Conservation (phyloP, 768 basidiomycete genomes). For the Podaxis mareebaensis region DNA sequence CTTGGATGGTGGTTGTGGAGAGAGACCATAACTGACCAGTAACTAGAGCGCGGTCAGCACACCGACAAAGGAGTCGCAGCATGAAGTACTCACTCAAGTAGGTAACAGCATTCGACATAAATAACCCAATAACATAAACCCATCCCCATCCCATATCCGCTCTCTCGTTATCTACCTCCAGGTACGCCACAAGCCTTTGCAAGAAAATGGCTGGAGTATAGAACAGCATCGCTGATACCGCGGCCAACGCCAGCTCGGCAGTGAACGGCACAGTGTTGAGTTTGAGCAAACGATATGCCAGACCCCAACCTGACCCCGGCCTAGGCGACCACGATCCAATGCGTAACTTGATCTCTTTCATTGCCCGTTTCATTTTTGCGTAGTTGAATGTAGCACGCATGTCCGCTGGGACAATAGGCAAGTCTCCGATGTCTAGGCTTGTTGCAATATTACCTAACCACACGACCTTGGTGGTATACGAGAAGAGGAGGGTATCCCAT, state of each 20-base stretch:
- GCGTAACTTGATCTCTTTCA: slow-evolving; percentile 49
- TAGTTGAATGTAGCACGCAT: slow-evolving; percentile 73
- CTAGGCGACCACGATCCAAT: slow-evolving; percentile 60
- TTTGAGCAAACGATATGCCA: slow-evolving; percentile 60
- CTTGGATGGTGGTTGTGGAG: slow-evolving; percentile 69
- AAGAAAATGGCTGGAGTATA: slow-evolving; percentile 71
- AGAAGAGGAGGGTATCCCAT: slow-evolving; percentile 73
- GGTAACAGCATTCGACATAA: slow-evolving; percentile 32
- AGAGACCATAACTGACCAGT: slow-evolving; percentile 73
- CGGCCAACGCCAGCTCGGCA: slow-evolving; percentile 50
- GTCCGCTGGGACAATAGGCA: slow-evolving; percentile 75
- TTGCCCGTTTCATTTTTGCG: slow-evolving; percentile 58
- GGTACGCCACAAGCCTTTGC: slow-evolving; percentile 56
- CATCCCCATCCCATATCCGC: slow-evolving; percentile 69
- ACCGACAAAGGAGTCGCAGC: background rate
- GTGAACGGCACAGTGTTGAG: slow-evolving; percentile 49
- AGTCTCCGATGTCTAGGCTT: slow-evolving; percentile 82
- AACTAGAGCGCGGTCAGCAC: slow-evolving; percentile 32
- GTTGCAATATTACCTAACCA: slow-evolving; percentile 75
- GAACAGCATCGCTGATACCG: slow-evolving; percentile 59
- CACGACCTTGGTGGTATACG: slow-evolving; percentile 85
- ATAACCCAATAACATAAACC: slow-evolving; percentile 50
- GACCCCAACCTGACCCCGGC: slow-evolving; percentile 63
- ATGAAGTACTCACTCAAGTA: slow-evolving; percentile 30
- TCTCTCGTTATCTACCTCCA: slow-evolving; percentile 63